Conservation (phyloP, 2,329 filamentous ascomycete species). For the Chaetothyriales sp. region DNA sequence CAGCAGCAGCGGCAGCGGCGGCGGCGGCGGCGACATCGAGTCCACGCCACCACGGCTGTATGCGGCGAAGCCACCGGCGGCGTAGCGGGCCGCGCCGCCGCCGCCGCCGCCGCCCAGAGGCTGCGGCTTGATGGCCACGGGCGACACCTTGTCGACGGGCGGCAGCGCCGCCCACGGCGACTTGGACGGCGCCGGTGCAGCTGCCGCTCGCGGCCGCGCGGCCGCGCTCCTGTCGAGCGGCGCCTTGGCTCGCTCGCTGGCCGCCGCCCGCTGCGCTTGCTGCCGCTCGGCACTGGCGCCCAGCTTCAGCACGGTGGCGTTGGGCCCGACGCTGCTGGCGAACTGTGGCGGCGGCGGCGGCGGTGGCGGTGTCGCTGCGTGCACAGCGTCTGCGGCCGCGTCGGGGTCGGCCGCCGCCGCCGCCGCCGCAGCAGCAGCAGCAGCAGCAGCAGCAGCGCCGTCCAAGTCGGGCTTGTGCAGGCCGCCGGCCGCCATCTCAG, state of each 20-base stretch:
- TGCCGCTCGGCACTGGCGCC: slow-evolving; percentile 33
- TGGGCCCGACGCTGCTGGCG: slow-evolving; percentile 34
- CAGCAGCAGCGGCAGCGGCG: slow-evolving; percentile 43
- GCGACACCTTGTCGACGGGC: slow-evolving; percentile 68
- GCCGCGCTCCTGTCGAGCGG: slow-evolving; percentile 39
- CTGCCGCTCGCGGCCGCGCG: slow-evolving; percentile 21
- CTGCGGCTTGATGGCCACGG: slow-evolving; percentile 47
- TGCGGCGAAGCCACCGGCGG: slow-evolving; percentile 34
- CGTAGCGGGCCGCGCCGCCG: slow-evolving; percentile 24
- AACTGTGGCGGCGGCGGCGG: slow-evolving; percentile 24
- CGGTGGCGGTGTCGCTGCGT: slow-evolving; percentile 10
- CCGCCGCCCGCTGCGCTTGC: slow-evolving; percentile 30
- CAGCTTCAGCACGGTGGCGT: slow-evolving; percentile 36
- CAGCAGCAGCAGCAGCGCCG: no score
- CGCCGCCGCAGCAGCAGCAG: no score
- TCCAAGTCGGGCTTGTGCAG: slow-evolving; percentile 14
- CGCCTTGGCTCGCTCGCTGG: slow-evolving; percentile 20
- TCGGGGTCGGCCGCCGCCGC: slow-evolving; percentile 8
- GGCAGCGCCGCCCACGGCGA: slow-evolving; percentile 86
- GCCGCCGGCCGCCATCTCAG: slow-evolving; percentile 17
- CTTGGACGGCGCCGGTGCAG: slow-evolving; percentile 55
- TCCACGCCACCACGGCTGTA: no score
- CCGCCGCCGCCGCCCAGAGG: slow-evolving; percentile 15
- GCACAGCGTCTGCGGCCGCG: slow-evolving; percentile 17
- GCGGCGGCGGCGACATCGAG: slow-evolving; percentile 42